These are phyloP conservation scores for Russula griseocarnosa DNA, from an alignment of 768 basidiomycete species.

Conservation along the genomic window DNA sequence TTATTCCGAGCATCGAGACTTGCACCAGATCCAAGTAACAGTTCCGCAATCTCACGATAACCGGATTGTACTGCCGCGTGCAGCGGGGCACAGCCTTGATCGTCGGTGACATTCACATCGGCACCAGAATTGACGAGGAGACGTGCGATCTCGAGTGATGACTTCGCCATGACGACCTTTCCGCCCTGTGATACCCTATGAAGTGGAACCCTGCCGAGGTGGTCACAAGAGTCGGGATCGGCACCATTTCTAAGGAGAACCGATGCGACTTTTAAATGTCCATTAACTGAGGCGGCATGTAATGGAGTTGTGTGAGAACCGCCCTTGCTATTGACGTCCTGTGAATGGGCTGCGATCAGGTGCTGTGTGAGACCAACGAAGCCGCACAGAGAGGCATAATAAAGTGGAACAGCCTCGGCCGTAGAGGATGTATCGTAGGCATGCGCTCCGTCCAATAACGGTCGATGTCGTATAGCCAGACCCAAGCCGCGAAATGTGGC, in stretches of 20 bases:
- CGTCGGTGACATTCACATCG: neutral
- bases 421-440: neutral
- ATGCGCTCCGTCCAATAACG: neutral
- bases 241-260: neutral
- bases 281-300: neutral
- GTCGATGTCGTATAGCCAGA: conserved; percentile 7
- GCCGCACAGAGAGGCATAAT: conserved; percentile 15
- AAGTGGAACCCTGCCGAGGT: neutral
- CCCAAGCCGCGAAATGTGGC: conserved; percentile 3
- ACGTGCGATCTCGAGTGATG: neutral
- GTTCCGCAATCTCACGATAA: neutral
- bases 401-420: neutral
- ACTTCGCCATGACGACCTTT: neutral
- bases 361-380: neutral
- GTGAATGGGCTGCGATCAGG: neutral
- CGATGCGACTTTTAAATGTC: neutral
- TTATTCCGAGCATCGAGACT: too few relatives aligned
- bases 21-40: too few relatives aligned
- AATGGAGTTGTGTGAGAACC: neutral
- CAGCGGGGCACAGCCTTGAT: neutral
- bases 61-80: neutral
- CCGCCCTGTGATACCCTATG: neutral
- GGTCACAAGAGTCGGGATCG: neutral
- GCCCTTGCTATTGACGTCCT: neutral
- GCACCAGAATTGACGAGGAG: neutral